Base-by-base conservation (phyloP, 2,329 filamentous ascomycete genomes). In the Acrodontium crateriforme region DNA sequence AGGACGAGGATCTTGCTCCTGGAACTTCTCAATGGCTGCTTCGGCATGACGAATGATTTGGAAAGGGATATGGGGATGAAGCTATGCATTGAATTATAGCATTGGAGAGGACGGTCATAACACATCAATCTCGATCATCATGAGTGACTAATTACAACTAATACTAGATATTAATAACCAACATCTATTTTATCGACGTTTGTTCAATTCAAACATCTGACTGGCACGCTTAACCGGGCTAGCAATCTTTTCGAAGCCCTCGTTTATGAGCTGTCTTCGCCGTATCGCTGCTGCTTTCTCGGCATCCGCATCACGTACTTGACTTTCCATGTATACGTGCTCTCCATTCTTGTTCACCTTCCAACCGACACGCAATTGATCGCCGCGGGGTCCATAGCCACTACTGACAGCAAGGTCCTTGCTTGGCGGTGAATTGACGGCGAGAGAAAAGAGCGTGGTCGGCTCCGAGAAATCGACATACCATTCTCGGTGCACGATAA, bases 401-500 rank as follows among this genome's bases (percentile, higher is more conserved):
- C 69, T 73, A 5, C 58, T 62, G 0, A 71, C 71, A 0, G 59
- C 55, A n/a, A 75, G 40, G 3, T 58, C 50, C 2, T 59, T 46
- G 5, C 57, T 63, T 0, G 65, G 62, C 0, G 70, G 70, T 15
- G 61, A 68, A 45, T 83, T 83, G 28, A 85, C 41, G 2, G 44
- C 44, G 5, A 47, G 28, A 1, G 38, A 33, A 28, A 47, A 45
- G 12, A 84, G 56, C 45, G 84, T 84, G 29, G 76, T 71, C 1
- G 79, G 77, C 43, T 87, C 79, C 0, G 74, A 79, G 45, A 78
- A 84, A 54, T 87, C 81, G 1, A 77, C 84, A 6, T 87, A 69
- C 13, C 81, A 65, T 1, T 70, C 69, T 47, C 37, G 65, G 29
- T 69, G 59, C 25, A 68, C 45, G 27, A 76, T 49, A 37, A 77